Conservation (phyloP, 2,329 filamentous ascomycete species). For the Simplicillium sp. region DNA sequence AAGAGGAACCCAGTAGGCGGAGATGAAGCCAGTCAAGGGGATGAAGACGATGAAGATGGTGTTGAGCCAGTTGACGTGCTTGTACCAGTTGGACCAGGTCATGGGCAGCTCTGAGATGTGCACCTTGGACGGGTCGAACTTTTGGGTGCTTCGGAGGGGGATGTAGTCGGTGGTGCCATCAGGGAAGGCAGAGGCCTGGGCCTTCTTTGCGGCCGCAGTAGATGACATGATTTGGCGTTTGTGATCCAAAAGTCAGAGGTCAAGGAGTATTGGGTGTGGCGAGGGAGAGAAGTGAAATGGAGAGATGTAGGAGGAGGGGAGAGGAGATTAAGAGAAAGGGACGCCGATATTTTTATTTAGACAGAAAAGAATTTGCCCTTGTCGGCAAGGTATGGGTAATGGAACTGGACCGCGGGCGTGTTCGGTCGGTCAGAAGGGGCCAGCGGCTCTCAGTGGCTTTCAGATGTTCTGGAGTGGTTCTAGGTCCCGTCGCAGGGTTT, state of each 20-base stretch:
- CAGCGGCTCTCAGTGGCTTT: too few species aligned
- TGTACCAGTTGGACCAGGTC: conserved; percentile 76
- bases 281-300: too few species aligned
- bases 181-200: conserved; percentile 32
- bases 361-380: background rate
- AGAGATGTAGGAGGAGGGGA: background rate
- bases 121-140: conserved; percentile 56
- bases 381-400: too few species aligned
- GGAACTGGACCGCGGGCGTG: too few species aligned
- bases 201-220: conserved; percentile 28
- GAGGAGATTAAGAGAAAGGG: background rate
- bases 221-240: conserved; percentile 18
- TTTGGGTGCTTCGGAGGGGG: conserved; percentile 31
- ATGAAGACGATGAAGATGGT: conserved; percentile 70
- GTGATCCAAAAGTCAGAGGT: background rate
- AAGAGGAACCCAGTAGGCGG: conserved; percentile 70
- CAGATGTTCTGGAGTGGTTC: too few species aligned
- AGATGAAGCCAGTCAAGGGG: conserved; percentile 63
- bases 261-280: background rate
- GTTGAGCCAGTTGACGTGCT: conserved; percentile 93
- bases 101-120: conserved; percentile 80
- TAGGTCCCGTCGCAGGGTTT: too few species aligned
- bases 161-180: conserved; percentile 49
- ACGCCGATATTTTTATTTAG: background rate
- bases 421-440: too few species aligned